A percentile compares a stretch with the other conserved stretches of the same genome.
phyloP scores from a whole-genome alignment of 306 rosid genomes.

The Argentina anserina region DNA sequence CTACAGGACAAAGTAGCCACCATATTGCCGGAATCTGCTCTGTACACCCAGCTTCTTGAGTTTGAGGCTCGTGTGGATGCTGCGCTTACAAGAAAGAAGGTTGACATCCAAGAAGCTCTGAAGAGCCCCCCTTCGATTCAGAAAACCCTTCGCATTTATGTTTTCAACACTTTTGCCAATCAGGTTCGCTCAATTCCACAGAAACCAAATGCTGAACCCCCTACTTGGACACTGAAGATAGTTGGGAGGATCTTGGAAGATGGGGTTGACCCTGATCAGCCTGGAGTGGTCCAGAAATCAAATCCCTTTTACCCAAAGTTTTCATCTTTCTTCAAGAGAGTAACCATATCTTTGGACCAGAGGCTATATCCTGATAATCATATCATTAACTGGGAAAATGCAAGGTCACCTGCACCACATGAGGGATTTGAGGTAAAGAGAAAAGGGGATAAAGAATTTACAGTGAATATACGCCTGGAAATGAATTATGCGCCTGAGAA shows the following conservation, averaged over 20 bases:
- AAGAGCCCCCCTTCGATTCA: constrained; percentile 80
- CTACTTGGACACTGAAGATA: constrained; percentile 93
- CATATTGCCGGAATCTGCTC: constrained; percentile 78
- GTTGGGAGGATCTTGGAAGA: constrained; percentile 97
- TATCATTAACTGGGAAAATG: constrained; percentile 79
- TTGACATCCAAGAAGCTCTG: constrained; percentile 95
- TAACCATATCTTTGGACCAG: constrained; percentile 89
- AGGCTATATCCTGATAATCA: constrained; percentile 84
- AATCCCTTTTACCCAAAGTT: constrained; percentile 80
- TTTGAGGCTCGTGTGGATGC: constrained; percentile 92
- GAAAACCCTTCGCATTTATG: constrained; percentile 91
- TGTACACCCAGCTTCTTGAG: constrained; percentile 95
- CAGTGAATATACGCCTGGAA: constrained; percentile 69
- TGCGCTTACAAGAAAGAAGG: constrained; percentile 87
- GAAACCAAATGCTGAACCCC: constrained; percentile 86
- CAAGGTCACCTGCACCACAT: constrained; percentile 78
- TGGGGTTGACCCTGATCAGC: constrained; percentile 97
- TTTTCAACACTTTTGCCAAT: constrained; percentile 85
- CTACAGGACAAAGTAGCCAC: constrained; percentile 90
- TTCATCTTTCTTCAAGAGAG: constrained; percentile 88
- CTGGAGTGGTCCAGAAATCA: constrained; percentile 74
- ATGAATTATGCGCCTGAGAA: constrained; percentile 94
- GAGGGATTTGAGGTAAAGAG: constrained; percentile 99
- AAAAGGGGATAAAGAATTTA: constrained; percentile 89
- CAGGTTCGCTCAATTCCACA: constrained; percentile 73